Evolutionary conservation across 495 filamentous ascomycete genomes (phyloP), one percentile per base, ranked within the genome.

Genomic region (Penicillium longicatenatum): DNA sequence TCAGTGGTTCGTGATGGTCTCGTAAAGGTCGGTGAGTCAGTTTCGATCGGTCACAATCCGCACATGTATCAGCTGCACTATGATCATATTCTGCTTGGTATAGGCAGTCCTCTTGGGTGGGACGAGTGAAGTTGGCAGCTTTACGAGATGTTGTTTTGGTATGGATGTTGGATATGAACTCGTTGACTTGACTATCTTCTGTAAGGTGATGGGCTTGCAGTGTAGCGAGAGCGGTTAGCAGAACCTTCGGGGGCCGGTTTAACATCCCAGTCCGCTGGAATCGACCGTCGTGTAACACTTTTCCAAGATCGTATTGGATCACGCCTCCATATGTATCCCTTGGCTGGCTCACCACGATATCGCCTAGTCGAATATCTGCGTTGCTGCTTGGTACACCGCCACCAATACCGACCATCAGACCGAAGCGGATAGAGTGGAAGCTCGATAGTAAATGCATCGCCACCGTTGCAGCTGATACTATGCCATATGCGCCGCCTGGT

Each of bases 361-460:
- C 66, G 2, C 63, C 63, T 0, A 69, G 57, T 37, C 61, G 41
- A 29, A 68, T 41, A 41, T 41, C 37, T 41, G 37, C 37, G 6
- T 10, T 57, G 20, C 45, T 39, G 1, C 16, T 14, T n/a, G 71
- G 70, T 9, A 76, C 64, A 6, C 75, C 76, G 17, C 76, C 75
- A 14, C 76, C 71, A 46, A 80, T 78, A 12, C 77, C 76, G 1
- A 80, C 72, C 65, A 79, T 68, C 4, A 80, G 58, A 10, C 71
- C 64, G 31, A 71, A 68, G 50, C 47, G 55, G 52, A 80, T 69
- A 9, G 58, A 55, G 16, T 59, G 60, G 53, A 80, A 79, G 29
- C 60, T 79, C 9, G 50, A 47, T 6, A 17, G 47, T 67, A 78
- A 68, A 3, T 63, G 47, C 19, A 31, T 61, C 3, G 71, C 70